phyloP scores from a whole-genome alignment of 129 eudicot genomes.

The Rutidosis leptorrhynchoides region DNA sequence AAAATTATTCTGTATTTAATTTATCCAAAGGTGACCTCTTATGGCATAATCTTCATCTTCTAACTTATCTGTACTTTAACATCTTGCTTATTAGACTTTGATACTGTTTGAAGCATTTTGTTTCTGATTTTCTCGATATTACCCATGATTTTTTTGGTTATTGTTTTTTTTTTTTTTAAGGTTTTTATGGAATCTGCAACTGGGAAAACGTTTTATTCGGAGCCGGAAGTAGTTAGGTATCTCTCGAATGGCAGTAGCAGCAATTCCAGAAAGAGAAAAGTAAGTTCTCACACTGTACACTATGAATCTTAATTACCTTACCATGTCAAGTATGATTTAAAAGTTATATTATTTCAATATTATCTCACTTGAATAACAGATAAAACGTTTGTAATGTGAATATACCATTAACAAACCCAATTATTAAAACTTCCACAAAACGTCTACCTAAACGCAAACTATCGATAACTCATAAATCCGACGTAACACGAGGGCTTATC shows the following conservation, averaged over 20 bases:
- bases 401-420: too few species aligned
- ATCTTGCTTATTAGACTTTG: background rate
- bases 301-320: background rate
- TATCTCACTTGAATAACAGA: background rate
- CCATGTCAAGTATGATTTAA: background rate
- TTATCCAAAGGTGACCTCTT: constrained; percentile 8
- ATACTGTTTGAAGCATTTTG: background rate
- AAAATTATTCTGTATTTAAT: background rate
- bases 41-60: background rate
- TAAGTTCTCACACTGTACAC: background rate
- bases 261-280: constrained; percentile 32
- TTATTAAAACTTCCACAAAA: too few species aligned
- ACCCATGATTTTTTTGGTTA: constrained; percentile 8
- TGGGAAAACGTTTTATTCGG: constrained; percentile 46
- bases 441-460: too few species aligned
- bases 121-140: constrained; percentile 25
- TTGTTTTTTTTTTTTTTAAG: constrained; percentile 27
- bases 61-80: background rate
- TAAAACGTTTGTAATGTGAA: too few species aligned
- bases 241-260: constrained; percentile 27
- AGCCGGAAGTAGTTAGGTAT: constrained; percentile 45
- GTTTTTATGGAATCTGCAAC: constrained; percentile 34
- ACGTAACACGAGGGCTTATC: too few species aligned
- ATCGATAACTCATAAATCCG: too few species aligned
- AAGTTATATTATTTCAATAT: background rate